phyloP scores from a whole-genome alignment of 495 filamentous ascomycete genomes.

The Trichocladium antarcticum region DNA sequence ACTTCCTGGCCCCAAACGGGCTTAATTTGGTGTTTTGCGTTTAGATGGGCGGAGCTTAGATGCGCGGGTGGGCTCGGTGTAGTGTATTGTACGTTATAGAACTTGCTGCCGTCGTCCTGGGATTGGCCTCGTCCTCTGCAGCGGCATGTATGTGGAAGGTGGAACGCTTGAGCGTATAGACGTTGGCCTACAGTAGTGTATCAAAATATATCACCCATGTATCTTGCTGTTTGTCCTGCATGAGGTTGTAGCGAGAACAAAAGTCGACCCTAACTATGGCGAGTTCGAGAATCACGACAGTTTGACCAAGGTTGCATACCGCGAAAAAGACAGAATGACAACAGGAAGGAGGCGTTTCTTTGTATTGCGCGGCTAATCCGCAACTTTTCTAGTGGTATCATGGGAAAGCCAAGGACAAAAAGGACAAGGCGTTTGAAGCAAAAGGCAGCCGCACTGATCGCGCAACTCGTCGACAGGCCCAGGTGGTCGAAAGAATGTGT shows the following conservation, averaged over 20 bases:
- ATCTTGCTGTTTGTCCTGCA: too few species aligned
- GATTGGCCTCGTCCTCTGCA: too few species aligned
- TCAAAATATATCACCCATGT: neutral
- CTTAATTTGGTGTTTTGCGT: neutral
- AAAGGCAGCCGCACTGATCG: neutral
- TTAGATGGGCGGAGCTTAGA: neutral
- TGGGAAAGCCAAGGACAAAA: conserved; percentile 12
- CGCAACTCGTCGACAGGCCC: neutral
- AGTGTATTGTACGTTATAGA: neutral
- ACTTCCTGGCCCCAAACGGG: too few species aligned
- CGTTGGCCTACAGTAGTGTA: neutral
- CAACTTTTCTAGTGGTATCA: conserved; percentile 21
- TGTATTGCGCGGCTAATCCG: conserved; percentile 2
- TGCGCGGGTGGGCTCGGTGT: neutral
- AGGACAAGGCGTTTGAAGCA: neutral
- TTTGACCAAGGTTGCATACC: too few species aligned
- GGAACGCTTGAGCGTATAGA: too few species aligned
- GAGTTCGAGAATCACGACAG: neutral
- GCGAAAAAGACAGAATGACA: neutral
- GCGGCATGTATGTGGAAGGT: too few species aligned
- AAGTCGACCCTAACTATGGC: too few species aligned
- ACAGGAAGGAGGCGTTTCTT: neutral
- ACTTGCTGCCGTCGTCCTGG: too few species aligned
- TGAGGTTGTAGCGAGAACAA: too few species aligned
- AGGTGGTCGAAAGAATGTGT: neutral